Conservation (phyloP, 495 filamentous ascomycete genomes). For the Tuber borchii region DNA sequence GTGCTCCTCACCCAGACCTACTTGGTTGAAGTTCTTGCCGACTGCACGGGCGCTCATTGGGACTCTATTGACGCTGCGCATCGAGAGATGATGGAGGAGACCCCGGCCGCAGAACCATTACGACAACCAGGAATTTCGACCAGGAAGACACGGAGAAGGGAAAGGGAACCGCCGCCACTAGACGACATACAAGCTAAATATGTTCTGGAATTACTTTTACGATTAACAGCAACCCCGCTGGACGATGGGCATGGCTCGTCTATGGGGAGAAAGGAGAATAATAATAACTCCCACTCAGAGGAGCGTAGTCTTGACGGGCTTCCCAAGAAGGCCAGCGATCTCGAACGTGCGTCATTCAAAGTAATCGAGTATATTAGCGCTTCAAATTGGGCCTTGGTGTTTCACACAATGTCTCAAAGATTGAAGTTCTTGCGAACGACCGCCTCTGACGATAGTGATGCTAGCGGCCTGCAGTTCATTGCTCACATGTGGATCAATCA, state of each 20-base stretch:
- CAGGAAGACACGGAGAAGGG: slow-evolving; percentile 31
- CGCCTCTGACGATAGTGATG: slow-evolving; percentile 50
- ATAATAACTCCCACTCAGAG: slow-evolving; percentile 26
- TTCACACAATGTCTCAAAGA: slow-evolving; percentile 49
- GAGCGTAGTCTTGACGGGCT: slow-evolving; percentile 43
- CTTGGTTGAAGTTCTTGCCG: slow-evolving; percentile 55
- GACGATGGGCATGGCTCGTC: slow-evolving; percentile 24
- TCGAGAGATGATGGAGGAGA: slow-evolving; percentile 16
- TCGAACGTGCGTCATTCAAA: slow-evolving; percentile 40
- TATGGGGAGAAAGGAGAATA: slow-evolving; percentile 2
- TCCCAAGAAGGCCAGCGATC: slow-evolving; percentile 35
- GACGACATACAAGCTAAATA: slow-evolving; percentile 41
- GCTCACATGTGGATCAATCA: slow-evolving; percentile 57
- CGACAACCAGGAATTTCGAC: slow-evolving; percentile 23
- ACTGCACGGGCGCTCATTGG: slow-evolving; percentile 58
- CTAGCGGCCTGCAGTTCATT: slow-evolving; percentile 49
- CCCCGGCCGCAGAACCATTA: slow-evolving; percentile 37
- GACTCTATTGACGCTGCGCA: slow-evolving; percentile 42
- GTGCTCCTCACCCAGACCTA: slow-evolving; percentile 57
- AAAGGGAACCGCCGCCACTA: slow-evolving; percentile 41
- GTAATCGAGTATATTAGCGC: slow-evolving; percentile 57
- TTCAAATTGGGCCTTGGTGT: slow-evolving; percentile 57
- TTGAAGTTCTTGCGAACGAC: slow-evolving; percentile 47
- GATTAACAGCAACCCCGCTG: slow-evolving; percentile 32
- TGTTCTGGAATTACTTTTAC: slow-evolving; percentile 37